phyloP scores from a whole-genome alignment of 2,329 filamentous ascomycete species.

The Eutypella sp. region DNA sequence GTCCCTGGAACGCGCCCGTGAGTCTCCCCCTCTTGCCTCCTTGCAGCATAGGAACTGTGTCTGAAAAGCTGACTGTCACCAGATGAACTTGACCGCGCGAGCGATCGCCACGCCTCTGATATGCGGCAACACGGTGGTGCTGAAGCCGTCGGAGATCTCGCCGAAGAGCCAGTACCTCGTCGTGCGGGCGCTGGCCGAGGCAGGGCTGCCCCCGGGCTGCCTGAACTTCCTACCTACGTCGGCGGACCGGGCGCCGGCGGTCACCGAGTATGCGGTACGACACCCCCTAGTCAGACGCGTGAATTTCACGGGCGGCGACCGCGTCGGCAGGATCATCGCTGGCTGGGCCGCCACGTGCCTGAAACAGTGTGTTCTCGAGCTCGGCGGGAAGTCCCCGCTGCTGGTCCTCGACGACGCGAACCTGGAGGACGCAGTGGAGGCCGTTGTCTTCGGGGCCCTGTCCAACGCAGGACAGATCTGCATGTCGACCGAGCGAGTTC shows the following conservation, averaged over 20 bases:
- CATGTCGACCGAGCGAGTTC: conserved; percentile 76
- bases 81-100: conserved; percentile 11
- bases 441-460: conserved; percentile 67
- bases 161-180: conserved; percentile 62
- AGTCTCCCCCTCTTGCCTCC: background rate
- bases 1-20: conserved; percentile 60
- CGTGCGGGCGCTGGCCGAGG: conserved; percentile 61
- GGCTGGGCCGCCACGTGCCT: conserved; percentile 64
- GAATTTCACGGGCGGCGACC: conserved; percentile 79
- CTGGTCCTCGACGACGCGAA: conserved; percentile 80
- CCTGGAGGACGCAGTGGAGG: conserved; percentile 62
- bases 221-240: conserved; percentile 67
- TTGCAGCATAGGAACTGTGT: background rate
- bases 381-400: conserved; percentile 76
- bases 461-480: conserved; percentile 75
- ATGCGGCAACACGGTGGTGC: conserved; percentile 68
- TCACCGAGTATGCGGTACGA: conserved; percentile 65
- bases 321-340: conserved; percentile 68
- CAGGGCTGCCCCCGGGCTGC: conserved; percentile 70
- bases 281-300: conserved; percentile 68
- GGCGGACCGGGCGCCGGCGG: conserved; percentile 58
- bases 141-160: conserved; percentile 67
- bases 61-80: background rate
- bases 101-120: conserved; percentile 50
- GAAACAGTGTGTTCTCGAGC: conserved; percentile 75